Evolutionary conservation across 768 basidiomycete genomes (phyloP).

Genomic region (Daedalea quercina): DNA sequence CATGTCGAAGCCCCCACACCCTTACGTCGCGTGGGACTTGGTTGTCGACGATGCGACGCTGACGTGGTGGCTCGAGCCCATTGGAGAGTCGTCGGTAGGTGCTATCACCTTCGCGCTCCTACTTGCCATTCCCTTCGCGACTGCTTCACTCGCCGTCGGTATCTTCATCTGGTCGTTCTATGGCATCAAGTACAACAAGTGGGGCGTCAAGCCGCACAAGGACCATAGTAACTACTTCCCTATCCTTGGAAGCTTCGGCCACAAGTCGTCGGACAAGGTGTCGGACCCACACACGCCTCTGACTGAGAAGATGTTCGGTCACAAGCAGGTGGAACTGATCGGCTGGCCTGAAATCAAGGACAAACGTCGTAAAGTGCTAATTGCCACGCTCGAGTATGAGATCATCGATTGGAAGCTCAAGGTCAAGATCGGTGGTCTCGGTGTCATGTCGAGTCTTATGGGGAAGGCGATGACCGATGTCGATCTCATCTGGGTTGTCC

Average conservation of each 20-base stretch:
- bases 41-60: slow-evolving; percentile 71
- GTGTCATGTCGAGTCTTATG: slow-evolving; percentile 97
- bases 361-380: slow-evolving; percentile 87
- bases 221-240: slow-evolving; percentile 79
- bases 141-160: slow-evolving; percentile 73
- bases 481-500: slow-evolving; percentile 88
- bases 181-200: slow-evolving; percentile 90
- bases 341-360: slow-evolving; percentile 96
- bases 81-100: slow-evolving; percentile 74
- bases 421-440: slow-evolving; percentile 95
- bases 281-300: slow-evolving; percentile 53
- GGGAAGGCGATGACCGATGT: slow-evolving; percentile 98
- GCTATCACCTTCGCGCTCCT: slow-evolving; percentile 87
- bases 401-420: slow-evolving; percentile 97
- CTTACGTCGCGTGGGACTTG: slow-evolving; percentile 85
- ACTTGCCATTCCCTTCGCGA: slow-evolving; percentile 75
- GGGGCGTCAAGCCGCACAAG: slow-evolving; percentile 75
- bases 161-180: slow-evolving; percentile 97
- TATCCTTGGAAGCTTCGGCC: slow-evolving; percentile 61
- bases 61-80: slow-evolving; percentile 74
- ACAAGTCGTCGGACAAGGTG: slow-evolving; percentile 64
- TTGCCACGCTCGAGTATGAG: slow-evolving; percentile 91
- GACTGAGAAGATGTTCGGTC: slow-evolving; percentile 66
- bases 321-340: slow-evolving; percentile 68
- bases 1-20: slow-evolving; percentile 84